A percentile compares a stretch with the other conserved stretches of the same genome.
Conservation (phyloP, 2,329 filamentous ascomycete genomes). For the Harringtonia aguacate region DNA sequence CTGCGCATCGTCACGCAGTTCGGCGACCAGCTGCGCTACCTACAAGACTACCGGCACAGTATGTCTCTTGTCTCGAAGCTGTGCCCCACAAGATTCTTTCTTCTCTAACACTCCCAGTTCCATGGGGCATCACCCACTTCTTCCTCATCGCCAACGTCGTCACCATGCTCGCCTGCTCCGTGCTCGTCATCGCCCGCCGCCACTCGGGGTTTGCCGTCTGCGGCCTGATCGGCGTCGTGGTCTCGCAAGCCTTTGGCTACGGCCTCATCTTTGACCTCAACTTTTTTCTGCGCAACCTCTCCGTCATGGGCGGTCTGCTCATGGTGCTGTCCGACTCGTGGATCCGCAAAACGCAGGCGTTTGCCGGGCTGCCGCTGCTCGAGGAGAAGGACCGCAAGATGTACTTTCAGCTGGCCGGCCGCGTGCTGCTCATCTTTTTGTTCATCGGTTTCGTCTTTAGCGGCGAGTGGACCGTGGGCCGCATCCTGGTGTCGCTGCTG, state of each 20-base stretch:
- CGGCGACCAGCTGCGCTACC: conserved; percentile 86
- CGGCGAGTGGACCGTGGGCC: conserved; percentile 83
- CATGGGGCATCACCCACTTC: conserved; percentile 75
- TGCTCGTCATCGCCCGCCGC: conserved; percentile 82
- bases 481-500: conserved; percentile 72
- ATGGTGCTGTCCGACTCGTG: conserved; percentile 98
- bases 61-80: conserved; percentile 34
- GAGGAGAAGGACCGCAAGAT: conserved; percentile 99
- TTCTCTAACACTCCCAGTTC: conserved; percentile 46
- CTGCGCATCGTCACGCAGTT: conserved; percentile 96
- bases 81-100: no score
- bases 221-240: conserved; percentile 81
- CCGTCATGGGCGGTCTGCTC: conserved; percentile 89
- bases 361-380: conserved; percentile 83
- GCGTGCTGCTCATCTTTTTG: conserved; percentile 92
- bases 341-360: conserved; percentile 95
- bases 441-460: conserved; percentile 96
- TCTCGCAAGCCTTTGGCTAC: conserved; percentile 91
- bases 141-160: conserved; percentile 89
- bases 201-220: conserved; percentile 87
- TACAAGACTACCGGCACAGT: conserved; percentile 90
- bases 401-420: conserved; percentile 98
- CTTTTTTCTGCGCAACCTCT: conserved; percentile 98
- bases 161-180: conserved; percentile 73
- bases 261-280: conserved; percentile 98